Percentiles rank a stretch among this genome's conserved stretches.
phyloP scores from a whole-genome alignment of 345 rosid genomes.

The Moricandia arvensis region DNA sequence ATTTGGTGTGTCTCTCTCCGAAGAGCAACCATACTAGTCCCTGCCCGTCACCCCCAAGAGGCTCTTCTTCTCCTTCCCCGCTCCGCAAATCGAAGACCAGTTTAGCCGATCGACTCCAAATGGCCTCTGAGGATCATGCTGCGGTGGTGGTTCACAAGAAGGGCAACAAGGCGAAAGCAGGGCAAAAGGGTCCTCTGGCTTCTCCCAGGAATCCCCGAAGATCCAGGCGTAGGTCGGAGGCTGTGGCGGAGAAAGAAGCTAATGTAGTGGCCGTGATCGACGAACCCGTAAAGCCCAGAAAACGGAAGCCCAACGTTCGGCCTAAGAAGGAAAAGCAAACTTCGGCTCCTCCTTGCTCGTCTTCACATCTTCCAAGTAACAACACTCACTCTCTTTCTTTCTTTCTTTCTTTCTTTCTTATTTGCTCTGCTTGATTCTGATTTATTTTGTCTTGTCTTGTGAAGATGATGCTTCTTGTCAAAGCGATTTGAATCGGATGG shows the following conservation, averaged over 20 bases:
- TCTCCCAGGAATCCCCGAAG: conserved; percentile 63
- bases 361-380: conserved; percentile 49
- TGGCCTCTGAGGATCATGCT: conserved; percentile 51
- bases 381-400: neutral
- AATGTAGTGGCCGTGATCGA: conserved; percentile 32
- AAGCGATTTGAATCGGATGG: conserved; percentile 56
- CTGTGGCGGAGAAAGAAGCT: conserved; percentile 52
- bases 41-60: conserved; percentile 37
- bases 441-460: neutral
- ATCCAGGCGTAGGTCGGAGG: conserved; percentile 61
- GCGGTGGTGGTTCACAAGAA: conserved; percentile 46
- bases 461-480: conserved; percentile 41
- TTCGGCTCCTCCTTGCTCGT: conserved; percentile 44
- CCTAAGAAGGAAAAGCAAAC: conserved; percentile 65
- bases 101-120: conserved; percentile 60
- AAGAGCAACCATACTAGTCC: conserved; percentile 36
- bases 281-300: conserved; percentile 50
- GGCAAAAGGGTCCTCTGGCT: conserved; percentile 46
- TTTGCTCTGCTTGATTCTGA: neutral
- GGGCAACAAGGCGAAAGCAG: conserved; percentile 46
- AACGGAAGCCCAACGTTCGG: conserved; percentile 51
- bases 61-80: conserved; percentile 64
- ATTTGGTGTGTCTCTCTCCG: conserved; percentile 47
- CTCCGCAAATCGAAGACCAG: conserved; percentile 57
- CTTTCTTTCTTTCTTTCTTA: neutral